A percentile compares a stretch with the other conserved stretches of the same genome.
Conservation (phyloP, 139 green algal species). For the Chlamydomonas applanata region DNA sequence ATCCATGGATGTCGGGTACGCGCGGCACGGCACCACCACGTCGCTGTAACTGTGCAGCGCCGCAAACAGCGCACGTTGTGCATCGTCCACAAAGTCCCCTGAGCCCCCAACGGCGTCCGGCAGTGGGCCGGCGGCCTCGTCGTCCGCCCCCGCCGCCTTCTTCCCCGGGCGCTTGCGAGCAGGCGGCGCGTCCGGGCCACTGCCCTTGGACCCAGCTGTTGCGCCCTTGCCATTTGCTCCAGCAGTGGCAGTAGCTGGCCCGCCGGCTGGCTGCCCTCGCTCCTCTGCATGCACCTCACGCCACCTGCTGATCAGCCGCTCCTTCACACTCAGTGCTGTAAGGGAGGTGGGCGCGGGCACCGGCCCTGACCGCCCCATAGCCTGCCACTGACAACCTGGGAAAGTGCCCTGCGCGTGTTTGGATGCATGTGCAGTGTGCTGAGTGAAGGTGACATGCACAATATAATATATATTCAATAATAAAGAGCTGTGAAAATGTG, state of each 20-base stretch:
- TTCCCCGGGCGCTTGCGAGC: background rate
- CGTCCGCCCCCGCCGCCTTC: background rate
- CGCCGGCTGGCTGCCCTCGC: background rate
- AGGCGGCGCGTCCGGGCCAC: background rate
- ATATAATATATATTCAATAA: too few species aligned
- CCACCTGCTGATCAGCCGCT: slow-evolving; percentile 60
- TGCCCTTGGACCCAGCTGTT: background rate
- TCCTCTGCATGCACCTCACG: slow-evolving; percentile 45
- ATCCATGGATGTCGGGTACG: slow-evolving; percentile 44
- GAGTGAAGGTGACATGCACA: too few species aligned
- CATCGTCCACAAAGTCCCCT: slow-evolving; percentile 35
- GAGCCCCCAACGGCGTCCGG: background rate
- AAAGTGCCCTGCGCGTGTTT: too few species aligned
- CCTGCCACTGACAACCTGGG: background rate
- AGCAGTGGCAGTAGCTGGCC: background rate
- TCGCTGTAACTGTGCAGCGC: slow-evolving; percentile 62
- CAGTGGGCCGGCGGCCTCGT: background rate
- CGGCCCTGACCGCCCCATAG: slow-evolving; percentile 3
- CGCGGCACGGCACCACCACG: slow-evolving; percentile 40
- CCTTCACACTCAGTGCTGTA: slow-evolving; percentile 48
- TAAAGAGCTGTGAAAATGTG: too few species aligned
- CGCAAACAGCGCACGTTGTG: slow-evolving; percentile 58
- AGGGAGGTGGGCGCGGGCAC: slow-evolving; percentile 32
- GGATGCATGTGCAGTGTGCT: too few species aligned
- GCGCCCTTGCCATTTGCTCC: background rate